Percentiles rank a stretch among this genome's conserved stretches.
Conservation (phyloP, 116 monocot genomes). For the Zostera marina region DNA sequence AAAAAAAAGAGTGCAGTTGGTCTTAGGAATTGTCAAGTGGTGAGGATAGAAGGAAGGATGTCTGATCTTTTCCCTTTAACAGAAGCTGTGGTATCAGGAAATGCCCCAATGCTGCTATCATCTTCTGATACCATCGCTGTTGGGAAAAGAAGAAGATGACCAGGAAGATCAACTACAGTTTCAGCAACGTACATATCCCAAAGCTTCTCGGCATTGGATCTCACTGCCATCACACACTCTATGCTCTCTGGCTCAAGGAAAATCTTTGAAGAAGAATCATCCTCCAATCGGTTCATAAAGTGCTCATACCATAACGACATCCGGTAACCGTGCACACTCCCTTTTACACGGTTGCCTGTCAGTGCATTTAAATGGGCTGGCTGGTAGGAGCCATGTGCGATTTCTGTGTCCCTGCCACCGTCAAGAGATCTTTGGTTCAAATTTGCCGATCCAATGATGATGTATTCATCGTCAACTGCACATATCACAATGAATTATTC, state of each 20-base stretch:
- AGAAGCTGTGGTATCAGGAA: constrained; percentile 26
- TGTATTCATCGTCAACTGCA: constrained; percentile 57
- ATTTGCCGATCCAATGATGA: constrained; percentile 56
- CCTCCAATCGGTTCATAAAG: constrained; percentile 21
- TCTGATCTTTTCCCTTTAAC: constrained; percentile 27
- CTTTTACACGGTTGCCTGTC: not conserved
- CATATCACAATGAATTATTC: not conserved
- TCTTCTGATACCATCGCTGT: constrained; percentile 17
- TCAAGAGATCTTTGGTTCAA: constrained; percentile 57
- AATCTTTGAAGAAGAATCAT: constrained; percentile 1
- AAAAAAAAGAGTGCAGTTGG: not conserved
- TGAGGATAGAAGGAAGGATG: constrained; percentile 26
- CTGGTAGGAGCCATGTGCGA: constrained; percentile 46
- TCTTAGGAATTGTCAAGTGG: constrained; percentile 13
- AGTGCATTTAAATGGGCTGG: constrained; percentile 26
- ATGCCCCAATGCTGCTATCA: constrained; percentile 32
- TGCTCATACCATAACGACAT: constrained; percentile 62
- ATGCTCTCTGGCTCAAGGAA: constrained; percentile 16
- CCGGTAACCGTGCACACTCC: constrained; percentile 27
- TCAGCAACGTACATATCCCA: constrained; percentile 31
- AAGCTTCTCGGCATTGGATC: constrained; percentile 10
- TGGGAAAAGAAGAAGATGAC: constrained; percentile 49
- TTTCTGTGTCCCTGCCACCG: constrained; percentile 49
- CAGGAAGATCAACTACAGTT: constrained; percentile 29
- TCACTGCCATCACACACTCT: constrained; percentile 36